Evolutionary conservation across 1,284 basidiomycete genomes (phyloP), one percentile per base, ranked within the genome.

Genomic region (Lignosus rhinocerotis): DNA sequence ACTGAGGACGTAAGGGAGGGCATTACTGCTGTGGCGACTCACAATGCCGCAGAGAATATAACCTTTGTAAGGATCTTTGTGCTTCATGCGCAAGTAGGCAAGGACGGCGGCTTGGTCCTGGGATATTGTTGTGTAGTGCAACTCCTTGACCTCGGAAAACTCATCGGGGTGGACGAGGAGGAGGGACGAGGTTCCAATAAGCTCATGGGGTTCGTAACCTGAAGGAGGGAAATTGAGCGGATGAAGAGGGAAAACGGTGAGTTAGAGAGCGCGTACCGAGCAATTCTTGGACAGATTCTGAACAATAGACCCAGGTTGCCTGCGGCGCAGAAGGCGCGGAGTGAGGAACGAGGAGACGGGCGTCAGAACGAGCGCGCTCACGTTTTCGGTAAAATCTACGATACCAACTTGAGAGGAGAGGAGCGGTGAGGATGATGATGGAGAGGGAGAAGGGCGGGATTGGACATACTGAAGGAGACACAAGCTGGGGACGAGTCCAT

Each of bases 121-220:
- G 38, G 78, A 75, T 62, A 90, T 88, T 3, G 87, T 90, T 48
- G 88, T 86, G 64, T 87, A 87, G 69, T 91, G 88, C 38, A 90
- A 74, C 59, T 79, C 76, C 65, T 81, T 81, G 19, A 87, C 81
- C 34, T 81, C 78, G 16, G 79, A 70, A 61, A 85, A 85, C 68
- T 92, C 89, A 41, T 91, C 88, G 6, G 88, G 88, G 68, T 92
- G 88, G 21, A 89, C 86, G 59, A 91, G 83, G 56, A 87, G 82
- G 36, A 89, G 76, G 3, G 85, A 86, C 1, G 87, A 80, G 19
- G 75, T 78, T 1, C 86, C 85, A 54, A 88, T 77, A 59, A 90
- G 77, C 65, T 92, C 90, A 55, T 78, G 73, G 2, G 86, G 84
- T 61, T 90, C 88, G 66, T 80, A 91, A 50, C 88, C 89, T 91